phyloP scores from a whole-genome alignment of 495 filamentous ascomycete genomes.

The Aspergillus affinis region DNA sequence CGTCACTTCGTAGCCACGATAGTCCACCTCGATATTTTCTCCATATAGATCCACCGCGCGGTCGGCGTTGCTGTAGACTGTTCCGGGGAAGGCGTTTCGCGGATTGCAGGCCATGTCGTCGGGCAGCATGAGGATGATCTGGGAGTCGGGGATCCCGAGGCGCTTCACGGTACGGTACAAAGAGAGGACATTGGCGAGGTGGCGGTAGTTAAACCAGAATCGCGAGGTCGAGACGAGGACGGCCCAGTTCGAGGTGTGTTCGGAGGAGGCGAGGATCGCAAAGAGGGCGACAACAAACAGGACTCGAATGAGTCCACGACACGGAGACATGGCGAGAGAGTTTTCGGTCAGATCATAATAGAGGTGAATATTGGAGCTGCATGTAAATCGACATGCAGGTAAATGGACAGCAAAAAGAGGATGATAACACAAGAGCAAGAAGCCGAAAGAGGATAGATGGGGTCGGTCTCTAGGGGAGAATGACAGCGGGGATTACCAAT shows the following conservation, averaged over 20 bases:
- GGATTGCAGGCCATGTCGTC: constrained; percentile 99
- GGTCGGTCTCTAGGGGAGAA: neutral
- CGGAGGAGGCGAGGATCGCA: constrained; percentile 51
- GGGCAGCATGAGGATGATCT: constrained; percentile 98
- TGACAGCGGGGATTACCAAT: neutral
- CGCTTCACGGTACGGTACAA: constrained; percentile 98
- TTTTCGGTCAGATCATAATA: constrained; percentile 10
- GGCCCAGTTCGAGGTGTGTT: constrained; percentile 98
- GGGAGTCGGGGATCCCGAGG: constrained; percentile 94
- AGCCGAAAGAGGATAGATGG: too few species aligned
- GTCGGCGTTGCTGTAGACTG: constrained; percentile 97
- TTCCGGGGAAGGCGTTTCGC: constrained; percentile 94
- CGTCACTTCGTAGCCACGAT: constrained; percentile 96
- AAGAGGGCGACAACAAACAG: constrained; percentile 47
- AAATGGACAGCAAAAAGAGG: neutral
- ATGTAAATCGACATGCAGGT: neutral
- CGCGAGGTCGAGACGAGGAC: constrained; percentile 97
- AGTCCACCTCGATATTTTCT: constrained; percentile 98
- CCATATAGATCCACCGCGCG: constrained; percentile 95
- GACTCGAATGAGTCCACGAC: constrained; percentile 30
- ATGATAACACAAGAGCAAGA: neutral
- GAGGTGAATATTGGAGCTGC: neutral
- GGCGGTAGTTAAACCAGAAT: constrained; percentile 99
- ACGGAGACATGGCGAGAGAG: constrained; percentile 26
- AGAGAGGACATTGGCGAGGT: constrained; percentile 95